Percentiles rank a stretch among this genome's conserved stretches.
These are phyloP conservation scores for Kodamaea kaohsiungensis DNA, from an alignment of 805 yeast genomes.

Conservation along the genomic window DNA sequence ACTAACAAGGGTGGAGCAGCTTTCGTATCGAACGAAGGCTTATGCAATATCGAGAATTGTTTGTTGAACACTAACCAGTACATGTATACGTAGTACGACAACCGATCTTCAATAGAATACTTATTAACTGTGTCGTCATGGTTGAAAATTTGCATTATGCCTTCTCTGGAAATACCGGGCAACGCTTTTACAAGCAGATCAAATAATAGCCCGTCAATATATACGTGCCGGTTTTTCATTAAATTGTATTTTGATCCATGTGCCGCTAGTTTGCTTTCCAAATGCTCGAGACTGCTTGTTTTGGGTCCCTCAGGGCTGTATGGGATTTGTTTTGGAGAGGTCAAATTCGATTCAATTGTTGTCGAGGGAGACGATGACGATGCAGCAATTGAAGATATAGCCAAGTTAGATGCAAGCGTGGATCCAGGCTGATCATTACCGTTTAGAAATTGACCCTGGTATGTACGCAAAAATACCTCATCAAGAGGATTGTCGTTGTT, in stretches of 20 bases:
- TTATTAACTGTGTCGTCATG: conserved; percentile 21
- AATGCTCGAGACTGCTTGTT: conserved; percentile 10
- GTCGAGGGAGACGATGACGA: conserved; percentile 9
- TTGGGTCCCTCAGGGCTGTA: conserved; percentile 8
- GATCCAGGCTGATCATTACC: not conserved
- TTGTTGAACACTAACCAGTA: conserved; percentile 65
- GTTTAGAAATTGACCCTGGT: conserved; percentile 9
- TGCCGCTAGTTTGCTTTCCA: conserved; percentile 15
- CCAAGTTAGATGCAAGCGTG: not conserved
- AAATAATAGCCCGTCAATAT: conserved; percentile 37
- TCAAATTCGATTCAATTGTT: conserved; percentile 6
- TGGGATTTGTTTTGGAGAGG: conserved; percentile 6
- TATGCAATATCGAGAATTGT: conserved; percentile 44
- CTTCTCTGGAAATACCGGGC: conserved; percentile 24
- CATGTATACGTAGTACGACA: conserved; percentile 36
- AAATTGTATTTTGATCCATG: conserved; percentile 26
- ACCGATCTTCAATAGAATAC: conserved; percentile 30
- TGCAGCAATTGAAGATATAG: not conserved
- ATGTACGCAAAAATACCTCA: conserved; percentile 26
- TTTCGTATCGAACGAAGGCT: conserved; percentile 47
- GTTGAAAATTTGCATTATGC: conserved; percentile 28
- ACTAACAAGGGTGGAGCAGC: conserved; percentile 50
- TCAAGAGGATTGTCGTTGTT: conserved; percentile 42
- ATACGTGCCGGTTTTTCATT: conserved; percentile 34
- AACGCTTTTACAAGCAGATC: conserved; percentile 35